phyloP scores from a whole-genome alignment of 441 rosid genomes.

The Pelargonium citronellum region DNA sequence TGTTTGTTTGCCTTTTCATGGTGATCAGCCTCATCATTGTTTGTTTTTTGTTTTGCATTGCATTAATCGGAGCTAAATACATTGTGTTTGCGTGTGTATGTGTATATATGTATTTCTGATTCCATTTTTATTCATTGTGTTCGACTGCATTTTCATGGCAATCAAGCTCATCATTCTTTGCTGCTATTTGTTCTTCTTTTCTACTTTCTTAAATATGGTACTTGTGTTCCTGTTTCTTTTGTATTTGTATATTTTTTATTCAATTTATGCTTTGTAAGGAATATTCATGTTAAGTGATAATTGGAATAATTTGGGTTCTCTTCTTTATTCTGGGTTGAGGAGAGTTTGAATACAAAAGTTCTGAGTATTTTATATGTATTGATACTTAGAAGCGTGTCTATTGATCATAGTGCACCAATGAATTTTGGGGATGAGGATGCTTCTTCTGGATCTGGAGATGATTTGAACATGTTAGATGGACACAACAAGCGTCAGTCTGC shows the following conservation, averaged over 20 bases:
- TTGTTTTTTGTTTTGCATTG: too few relatives aligned
- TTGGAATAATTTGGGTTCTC: slow-evolving; percentile 13
- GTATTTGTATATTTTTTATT: neutral
- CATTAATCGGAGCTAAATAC: too few relatives aligned
- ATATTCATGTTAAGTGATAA: slow-evolving; percentile 7
- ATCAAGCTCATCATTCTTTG: neutral
- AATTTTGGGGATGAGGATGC: slow-evolving; percentile 43
- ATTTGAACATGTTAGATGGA: slow-evolving; percentile 48
- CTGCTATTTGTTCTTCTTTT: neutral
- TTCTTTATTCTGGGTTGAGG: slow-evolving; percentile 21
- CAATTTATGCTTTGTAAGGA: neutral
- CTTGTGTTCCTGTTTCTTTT: neutral
- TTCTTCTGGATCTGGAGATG: slow-evolving; percentile 57
- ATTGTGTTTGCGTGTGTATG: too few relatives aligned
- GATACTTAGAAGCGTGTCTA: slow-evolving; percentile 22
- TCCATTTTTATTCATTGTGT: neutral
- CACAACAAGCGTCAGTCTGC: slow-evolving; percentile 41
- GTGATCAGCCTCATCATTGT: too few relatives aligned
- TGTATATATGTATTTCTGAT: too few relatives aligned
- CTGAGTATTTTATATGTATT: slow-evolving; percentile 13
- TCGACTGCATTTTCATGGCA: neutral
- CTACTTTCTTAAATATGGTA: neutral
- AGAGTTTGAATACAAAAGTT: slow-evolving; percentile 18
- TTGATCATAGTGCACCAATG: slow-evolving; percentile 36
- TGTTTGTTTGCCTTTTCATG: too few relatives aligned